Percentiles rank a stretch among this genome's conserved stretches.
Evolutionary conservation across 2,329 filamentous ascomycete species (phyloP).

Genomic region (Tolypocladium sp.): DNA sequence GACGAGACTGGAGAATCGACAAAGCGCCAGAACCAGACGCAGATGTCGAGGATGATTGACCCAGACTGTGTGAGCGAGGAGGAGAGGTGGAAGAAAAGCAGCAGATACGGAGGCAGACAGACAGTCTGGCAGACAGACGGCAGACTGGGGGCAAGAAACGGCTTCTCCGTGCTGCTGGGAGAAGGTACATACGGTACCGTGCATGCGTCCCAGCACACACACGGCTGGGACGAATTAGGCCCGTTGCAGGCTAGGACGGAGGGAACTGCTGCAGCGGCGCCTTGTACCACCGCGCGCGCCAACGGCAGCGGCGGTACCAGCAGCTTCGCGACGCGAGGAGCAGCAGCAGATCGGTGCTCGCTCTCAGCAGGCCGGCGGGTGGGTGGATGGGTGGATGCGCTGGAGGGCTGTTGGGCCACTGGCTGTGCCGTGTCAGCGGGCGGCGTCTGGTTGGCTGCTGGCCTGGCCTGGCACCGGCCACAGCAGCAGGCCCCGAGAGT

Average conservation of each 20-base stretch:
- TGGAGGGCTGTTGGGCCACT: not conserved
- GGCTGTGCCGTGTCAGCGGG: not conserved
- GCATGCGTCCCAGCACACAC: not conserved
- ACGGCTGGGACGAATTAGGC: not conserved
- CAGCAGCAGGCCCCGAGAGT: constrained; percentile 4
- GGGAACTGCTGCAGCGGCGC: not conserved
- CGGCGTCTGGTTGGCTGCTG: not conserved
- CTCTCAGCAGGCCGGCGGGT: not conserved
- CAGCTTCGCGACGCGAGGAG: not conserved
- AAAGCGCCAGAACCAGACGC: not conserved
- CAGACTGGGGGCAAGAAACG: not conserved
- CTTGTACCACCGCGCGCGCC: not conserved
- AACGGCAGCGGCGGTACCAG: not conserved
- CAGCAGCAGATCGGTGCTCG: not conserved
- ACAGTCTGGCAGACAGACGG: not conserved
- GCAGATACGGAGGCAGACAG: not conserved
- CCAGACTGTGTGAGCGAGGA: not conserved
- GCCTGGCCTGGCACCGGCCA: not conserved
- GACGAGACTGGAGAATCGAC: not conserved
- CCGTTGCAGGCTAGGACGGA: not conserved
- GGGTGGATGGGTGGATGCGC: not conserved
- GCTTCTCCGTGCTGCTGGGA: not conserved
- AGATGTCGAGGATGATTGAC: not conserved
- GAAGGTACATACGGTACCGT: not conserved
- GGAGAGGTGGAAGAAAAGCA: not conserved